Percentiles rank a stretch among this genome's conserved stretches.
These are phyloP conservation scores for Anthoceros angustus DNA, from an alignment of 225 moss, liverwort and hornwort species.

Conservation along the genomic window DNA sequence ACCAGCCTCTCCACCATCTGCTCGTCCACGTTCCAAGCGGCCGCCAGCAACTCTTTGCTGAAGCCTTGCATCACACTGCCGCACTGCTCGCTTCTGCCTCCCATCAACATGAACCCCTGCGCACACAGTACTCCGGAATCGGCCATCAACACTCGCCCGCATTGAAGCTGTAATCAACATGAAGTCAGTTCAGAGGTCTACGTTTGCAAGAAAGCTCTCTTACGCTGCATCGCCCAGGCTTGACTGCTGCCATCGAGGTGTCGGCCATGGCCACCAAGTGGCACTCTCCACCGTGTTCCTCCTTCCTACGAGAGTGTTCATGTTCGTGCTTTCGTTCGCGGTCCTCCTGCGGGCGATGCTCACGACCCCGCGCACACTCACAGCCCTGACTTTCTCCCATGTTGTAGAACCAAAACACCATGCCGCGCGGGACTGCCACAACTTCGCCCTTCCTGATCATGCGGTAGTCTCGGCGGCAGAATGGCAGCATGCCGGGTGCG, in stretches of 20 bases:
- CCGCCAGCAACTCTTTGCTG: neutral
- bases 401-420: neutral
- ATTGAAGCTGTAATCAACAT: neutral
- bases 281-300: no score
- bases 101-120: neutral
- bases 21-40: neutral
- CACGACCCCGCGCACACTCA: neutral
- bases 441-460: neutral
- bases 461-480: neutral
- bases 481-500: neutral
- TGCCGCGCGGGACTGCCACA: neutral
- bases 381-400: neutral
- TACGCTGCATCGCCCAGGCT: neutral
- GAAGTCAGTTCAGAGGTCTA: neutral
- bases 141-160: neutral
- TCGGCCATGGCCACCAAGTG: neutral
- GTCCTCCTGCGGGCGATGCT: neutral
- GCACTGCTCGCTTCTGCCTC: neutral
- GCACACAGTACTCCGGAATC: neutral
- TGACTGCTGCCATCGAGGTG: neutral
- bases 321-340: neutral
- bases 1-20: neutral
- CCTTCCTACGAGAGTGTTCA: no score
- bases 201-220: neutral
- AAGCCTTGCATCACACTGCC: neutral